These are phyloP conservation scores for Verticillium zaregamsianum DNA, from an alignment of 2,329 filamentous ascomycete genomes.

Conservation along the genomic window DNA sequence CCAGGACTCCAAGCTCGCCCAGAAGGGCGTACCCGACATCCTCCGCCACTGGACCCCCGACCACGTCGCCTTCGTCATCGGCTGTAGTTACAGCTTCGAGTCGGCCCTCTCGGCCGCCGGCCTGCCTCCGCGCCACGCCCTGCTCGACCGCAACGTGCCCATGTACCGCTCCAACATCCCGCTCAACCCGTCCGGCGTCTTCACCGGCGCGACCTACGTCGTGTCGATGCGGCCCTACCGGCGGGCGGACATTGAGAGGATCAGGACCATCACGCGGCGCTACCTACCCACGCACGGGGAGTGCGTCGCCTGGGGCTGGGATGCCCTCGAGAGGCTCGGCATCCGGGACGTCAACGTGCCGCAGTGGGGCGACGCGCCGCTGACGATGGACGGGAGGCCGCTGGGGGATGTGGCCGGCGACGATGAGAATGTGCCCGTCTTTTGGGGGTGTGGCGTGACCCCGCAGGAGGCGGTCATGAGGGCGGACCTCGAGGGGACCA, in stretches of 20 bases:
- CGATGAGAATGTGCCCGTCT: constrained; percentile 47
- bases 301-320: constrained; percentile 62
- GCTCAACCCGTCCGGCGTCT: constrained; percentile 54
- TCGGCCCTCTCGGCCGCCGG: constrained; percentile 46
- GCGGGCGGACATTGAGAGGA: constrained; percentile 40
- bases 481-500: constrained; percentile 46
- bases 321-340: constrained; percentile 45
- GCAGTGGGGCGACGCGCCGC: constrained; percentile 52
- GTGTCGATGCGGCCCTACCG: constrained; percentile 62
- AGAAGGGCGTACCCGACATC: constrained; percentile 37
- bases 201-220: constrained; percentile 49
- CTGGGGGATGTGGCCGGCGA: constrained; percentile 24
- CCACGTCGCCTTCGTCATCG: constrained; percentile 60
- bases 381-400: constrained; percentile 33
- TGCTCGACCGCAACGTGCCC: constrained; percentile 45
- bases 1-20: constrained; percentile 36
- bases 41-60: constrained; percentile 48
- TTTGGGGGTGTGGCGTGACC: constrained; percentile 64
- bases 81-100: constrained; percentile 63
- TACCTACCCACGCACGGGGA: constrained; percentile 59
- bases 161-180: constrained; percentile 59
- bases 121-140: constrained; percentile 46
- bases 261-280: constrained; percentile 50
- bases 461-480: constrained; percentile 61
- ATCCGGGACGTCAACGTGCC: constrained; percentile 47